A percentile compares a stretch with the other conserved stretches of the same genome.
Conservation (phyloP, 2,329 filamentous ascomycete genomes). For the Drechslera avenae region DNA sequence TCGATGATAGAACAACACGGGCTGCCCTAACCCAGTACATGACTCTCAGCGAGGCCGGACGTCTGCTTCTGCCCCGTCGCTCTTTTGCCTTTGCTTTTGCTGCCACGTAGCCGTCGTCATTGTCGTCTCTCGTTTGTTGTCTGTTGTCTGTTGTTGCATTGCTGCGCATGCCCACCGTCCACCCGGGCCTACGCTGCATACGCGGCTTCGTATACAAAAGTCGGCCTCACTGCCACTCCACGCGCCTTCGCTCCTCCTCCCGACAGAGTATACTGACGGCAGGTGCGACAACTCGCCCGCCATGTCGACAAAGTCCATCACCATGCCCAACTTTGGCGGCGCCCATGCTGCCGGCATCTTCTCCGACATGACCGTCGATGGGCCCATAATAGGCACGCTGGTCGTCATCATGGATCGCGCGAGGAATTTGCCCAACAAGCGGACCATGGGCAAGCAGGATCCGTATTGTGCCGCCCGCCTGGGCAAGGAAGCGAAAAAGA, state of each 20-base stretch:
- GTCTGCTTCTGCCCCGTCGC: conserved; percentile 20
- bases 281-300: conserved; percentile 3
- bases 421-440: conserved; percentile 95
- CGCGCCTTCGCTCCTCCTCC: conserved; percentile 7
- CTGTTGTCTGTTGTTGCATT: conserved; percentile 5
- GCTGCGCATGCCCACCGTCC: conserved; percentile 30
- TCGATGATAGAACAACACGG: conserved; percentile 15
- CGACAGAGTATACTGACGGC: not conserved
- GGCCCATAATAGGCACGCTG: conserved; percentile 89
- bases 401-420: conserved; percentile 91
- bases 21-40: conserved; percentile 10
- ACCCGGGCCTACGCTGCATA: conserved; percentile 18
- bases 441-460: conserved; percentile 98
- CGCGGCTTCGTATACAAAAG: conserved; percentile 15
- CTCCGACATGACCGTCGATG: conserved; percentile 90
- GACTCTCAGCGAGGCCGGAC: conserved; percentile 5
- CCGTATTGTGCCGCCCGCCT: conserved; percentile 93
- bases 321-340: conserved; percentile 52
- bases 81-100: conserved; percentile 21
- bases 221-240: conserved; percentile 4
- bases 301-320: conserved; percentile 47
- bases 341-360: conserved; percentile 91
- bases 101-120: not conserved
- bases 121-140: not conserved
- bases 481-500: conserved; percentile 98